These are phyloP conservation scores for Dionaea muscipula DNA, from an alignment of 179 eudicot genomes.

Conservation along the genomic window DNA sequence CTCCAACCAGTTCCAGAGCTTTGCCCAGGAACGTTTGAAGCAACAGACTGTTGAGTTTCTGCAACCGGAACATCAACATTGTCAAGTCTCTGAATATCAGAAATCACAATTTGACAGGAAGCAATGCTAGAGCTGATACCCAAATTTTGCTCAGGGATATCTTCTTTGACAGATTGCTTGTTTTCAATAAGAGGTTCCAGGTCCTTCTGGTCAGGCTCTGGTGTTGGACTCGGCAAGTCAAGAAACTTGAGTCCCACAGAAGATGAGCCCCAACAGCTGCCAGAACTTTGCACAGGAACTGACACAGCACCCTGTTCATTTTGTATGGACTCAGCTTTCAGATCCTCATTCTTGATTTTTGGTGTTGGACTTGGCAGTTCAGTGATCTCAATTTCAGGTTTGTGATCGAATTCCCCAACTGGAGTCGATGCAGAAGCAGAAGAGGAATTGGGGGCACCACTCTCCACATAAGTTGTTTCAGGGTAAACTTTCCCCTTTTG, in stretches of 20 bases:
- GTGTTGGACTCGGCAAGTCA: neutral
- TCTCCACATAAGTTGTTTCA: neutral
- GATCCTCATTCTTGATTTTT: neutral
- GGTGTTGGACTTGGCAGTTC: constrained; percentile 13
- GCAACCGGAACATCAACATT: neutral
- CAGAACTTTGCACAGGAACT: neutral
- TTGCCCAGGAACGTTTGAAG: constrained; percentile 16
- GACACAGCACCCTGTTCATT: neutral
- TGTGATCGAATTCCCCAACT: neutral
- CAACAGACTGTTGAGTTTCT: constrained; percentile 9
- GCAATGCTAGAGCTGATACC: neutral
- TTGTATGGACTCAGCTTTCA: neutral
- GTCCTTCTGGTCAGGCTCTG: neutral
- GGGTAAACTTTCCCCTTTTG: neutral
- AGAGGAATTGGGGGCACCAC: neutral
- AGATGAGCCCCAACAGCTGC: neutral
- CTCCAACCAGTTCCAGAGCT: constrained; percentile 21
- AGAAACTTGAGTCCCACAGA: neutral
- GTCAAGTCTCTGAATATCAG: neutral
- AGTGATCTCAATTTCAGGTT: neutral
- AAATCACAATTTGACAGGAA: neutral
- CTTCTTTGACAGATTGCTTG: constrained; percentile 11
- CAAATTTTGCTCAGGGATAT: constrained; percentile 12
- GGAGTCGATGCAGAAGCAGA: neutral
- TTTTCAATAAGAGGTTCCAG: neutral